phyloP scores from a whole-genome alignment of 2,329 filamentous ascomycete species.

The Aspergillus alliaceus region DNA sequence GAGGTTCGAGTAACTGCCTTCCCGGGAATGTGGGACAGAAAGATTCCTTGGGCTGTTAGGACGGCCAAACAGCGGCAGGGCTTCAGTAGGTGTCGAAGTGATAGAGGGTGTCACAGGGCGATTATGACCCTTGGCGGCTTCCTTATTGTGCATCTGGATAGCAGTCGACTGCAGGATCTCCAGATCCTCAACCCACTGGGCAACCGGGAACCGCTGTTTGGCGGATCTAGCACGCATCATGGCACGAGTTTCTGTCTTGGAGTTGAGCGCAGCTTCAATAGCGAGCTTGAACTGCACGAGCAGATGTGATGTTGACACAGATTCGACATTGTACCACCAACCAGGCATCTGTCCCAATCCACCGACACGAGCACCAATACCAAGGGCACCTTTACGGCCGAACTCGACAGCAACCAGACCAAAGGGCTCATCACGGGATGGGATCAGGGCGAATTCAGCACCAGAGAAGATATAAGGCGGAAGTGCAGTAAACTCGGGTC shows the following conservation, averaged over 20 bases:
- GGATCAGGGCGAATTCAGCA: constrained; percentile 68
- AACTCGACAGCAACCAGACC: constrained; percentile 69
- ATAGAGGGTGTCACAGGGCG: constrained; percentile 17
- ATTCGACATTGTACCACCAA: constrained; percentile 71
- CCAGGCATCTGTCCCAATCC: constrained; percentile 71
- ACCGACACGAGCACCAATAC: constrained; percentile 65
- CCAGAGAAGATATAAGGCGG: constrained; percentile 68
- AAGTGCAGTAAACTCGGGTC: constrained; percentile 66
- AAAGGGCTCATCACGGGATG: constrained; percentile 68
- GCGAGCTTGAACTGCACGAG: constrained; percentile 65
- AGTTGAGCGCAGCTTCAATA: constrained; percentile 60
- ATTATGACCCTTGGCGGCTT: constrained; percentile 24
- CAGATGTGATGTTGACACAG: constrained; percentile 61
- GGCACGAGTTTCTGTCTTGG: constrained; percentile 55
- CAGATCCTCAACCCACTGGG: constrained; percentile 65
- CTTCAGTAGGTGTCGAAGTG: too few species aligned
- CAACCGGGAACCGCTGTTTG: constrained; percentile 66
- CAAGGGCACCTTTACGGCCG: constrained; percentile 66
- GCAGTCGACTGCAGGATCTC: constrained; percentile 62
- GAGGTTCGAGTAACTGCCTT: constrained; percentile 29
- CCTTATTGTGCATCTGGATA: constrained; percentile 58
- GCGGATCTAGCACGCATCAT: constrained; percentile 66
- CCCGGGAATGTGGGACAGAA: constrained; percentile 35
- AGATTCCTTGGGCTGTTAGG: too few species aligned
- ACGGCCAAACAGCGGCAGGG: constrained; percentile 21